Percentiles rank a stretch among this genome's conserved stretches.
These are phyloP conservation scores for Sporothrix humicola DNA, from an alignment of 2,329 filamentous ascomycete species.

Conservation along the genomic window DNA sequence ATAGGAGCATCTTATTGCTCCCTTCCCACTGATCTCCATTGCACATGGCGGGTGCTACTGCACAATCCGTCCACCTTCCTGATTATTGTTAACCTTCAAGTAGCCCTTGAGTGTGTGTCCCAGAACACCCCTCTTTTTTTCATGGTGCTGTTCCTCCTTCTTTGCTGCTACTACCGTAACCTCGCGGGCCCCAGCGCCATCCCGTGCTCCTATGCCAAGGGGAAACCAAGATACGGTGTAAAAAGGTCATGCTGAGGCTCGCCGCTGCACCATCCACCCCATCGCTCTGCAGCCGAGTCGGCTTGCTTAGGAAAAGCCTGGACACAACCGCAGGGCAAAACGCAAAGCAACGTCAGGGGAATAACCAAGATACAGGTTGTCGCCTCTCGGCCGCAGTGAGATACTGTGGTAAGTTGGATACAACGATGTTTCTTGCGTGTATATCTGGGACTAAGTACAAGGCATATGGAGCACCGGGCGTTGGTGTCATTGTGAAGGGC, in stretches of 20 bases:
- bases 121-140: neutral
- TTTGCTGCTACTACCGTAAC: neutral
- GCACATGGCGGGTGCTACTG: constrained; percentile 2
- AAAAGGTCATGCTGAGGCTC: neutral
- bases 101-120: neutral
- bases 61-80: neutral
- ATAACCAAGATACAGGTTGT: constrained; percentile 5
- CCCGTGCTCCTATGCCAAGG: constrained; percentile 23
- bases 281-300: too few relatives aligned
- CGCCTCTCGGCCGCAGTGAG: neutral
- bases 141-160: neutral
- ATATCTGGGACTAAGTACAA: neutral
- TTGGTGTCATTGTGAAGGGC: too few relatives aligned
- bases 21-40: constrained; percentile 12
- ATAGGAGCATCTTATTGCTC: constrained; percentile 11
- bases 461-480: too few relatives aligned
- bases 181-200: neutral
- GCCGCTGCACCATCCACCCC: neutral
- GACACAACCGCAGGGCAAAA: neutral
- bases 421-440: neutral
- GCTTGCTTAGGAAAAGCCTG: too few relatives aligned
- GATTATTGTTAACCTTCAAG: neutral
- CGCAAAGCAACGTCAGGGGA: constrained; percentile 6
- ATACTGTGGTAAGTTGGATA: too few relatives aligned
- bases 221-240: constrained; percentile 18